A percentile compares a stretch with the other conserved stretches of the same genome.
phyloP scores from a whole-genome alignment of 805 yeast species.

The Saturnispora galanensis region DNA sequence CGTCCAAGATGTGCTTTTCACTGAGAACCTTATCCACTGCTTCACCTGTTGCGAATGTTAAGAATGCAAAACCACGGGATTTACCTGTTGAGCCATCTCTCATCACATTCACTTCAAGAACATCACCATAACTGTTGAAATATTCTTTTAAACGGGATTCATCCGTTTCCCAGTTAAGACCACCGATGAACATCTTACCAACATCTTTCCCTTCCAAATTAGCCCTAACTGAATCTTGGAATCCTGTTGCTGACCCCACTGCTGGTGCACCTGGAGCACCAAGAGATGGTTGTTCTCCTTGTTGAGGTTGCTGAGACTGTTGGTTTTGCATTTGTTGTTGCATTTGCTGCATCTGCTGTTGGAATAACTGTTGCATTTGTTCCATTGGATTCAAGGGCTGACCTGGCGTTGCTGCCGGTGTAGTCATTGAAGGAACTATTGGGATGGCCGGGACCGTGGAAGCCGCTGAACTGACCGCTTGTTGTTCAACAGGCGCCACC shows the following conservation, averaged over 20 bases:
- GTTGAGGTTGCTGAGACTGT: conserved; percentile 14
- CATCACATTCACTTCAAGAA: conserved; percentile 84
- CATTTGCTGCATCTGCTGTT: conserved; percentile 17
- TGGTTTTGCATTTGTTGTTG: conserved; percentile 15
- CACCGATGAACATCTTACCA: conserved; percentile 93
- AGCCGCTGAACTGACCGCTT: conserved; percentile 3
- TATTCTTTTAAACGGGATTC: conserved; percentile 78
- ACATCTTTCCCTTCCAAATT: conserved; percentile 54
- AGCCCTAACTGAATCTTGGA: conserved; percentile 30
- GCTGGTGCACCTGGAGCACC: not conserved
- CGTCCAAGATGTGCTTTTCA: conserved; percentile 83
- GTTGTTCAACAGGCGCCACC: conserved; percentile 3
- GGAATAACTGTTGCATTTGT: conserved; percentile 13
- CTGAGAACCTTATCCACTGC: conserved; percentile 81
- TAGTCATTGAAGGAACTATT: conserved; percentile 5
- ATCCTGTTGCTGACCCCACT: conserved; percentile 6
- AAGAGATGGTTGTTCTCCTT: not conserved
- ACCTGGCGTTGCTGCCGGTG: conserved; percentile 3
- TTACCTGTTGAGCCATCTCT: conserved; percentile 79
- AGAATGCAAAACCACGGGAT: conserved; percentile 91
- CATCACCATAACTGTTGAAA: conserved; percentile 82
- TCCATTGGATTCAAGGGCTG: conserved; percentile 7
- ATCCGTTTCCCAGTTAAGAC: conserved; percentile 95
- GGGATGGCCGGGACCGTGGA: conserved; percentile 6
- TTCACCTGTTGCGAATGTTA: conserved; percentile 72